Base-by-base conservation (phyloP, 192 early-diverging fungal genomes). In the Podila epigama region DNA sequence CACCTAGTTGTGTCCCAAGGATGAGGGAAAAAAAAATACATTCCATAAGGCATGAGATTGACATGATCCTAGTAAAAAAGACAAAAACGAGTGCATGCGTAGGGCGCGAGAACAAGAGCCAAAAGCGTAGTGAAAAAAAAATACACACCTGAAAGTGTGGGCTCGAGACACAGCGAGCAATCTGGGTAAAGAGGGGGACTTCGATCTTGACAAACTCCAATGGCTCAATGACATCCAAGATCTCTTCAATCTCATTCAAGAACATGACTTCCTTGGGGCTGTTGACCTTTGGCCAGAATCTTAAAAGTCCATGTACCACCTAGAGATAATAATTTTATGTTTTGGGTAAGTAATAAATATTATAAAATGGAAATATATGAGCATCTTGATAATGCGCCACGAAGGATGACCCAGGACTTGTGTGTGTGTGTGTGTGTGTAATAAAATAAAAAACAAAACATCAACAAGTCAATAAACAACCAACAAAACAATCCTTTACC, bases 201-300 rank as follows among this genome's bases (percentile, higher is more conserved):
- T 95, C 94, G 40, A 99, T 84, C 61, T 90, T 94, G 51, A 89
- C 83, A 81, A 98, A 99, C 79, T 98, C 94, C 41, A 87, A 83
- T 4, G 93, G 93, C 69, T 99, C 97, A 52, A 94, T 95, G 1
- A 96, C 92, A 79, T 97, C 95, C 86, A 99, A 75, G 28, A 99
- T 96, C 66, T 97, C 96, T 71, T 99, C 98, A 42, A 98, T 85
- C 81, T 99, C 98, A 81, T 94, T 96, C 69, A 99, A 86, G 83
- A 97, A 99, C 96, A 99, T 97, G 63, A 98, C 95, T 84, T 99
- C 97, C 81, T 99, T 99, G 15, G 96, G 95, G 69, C 92, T 95
- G 86, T 98, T 99, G 48, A 99, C 95, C 81, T 97, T 98, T 56
- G 98, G 98, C 98, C 98, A 99, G 81, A 88, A 98, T 31, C 95